These are phyloP conservation scores for Malania oleifera DNA, from an alignment of 164 flowering plant species.

Conservation along the genomic window DNA sequence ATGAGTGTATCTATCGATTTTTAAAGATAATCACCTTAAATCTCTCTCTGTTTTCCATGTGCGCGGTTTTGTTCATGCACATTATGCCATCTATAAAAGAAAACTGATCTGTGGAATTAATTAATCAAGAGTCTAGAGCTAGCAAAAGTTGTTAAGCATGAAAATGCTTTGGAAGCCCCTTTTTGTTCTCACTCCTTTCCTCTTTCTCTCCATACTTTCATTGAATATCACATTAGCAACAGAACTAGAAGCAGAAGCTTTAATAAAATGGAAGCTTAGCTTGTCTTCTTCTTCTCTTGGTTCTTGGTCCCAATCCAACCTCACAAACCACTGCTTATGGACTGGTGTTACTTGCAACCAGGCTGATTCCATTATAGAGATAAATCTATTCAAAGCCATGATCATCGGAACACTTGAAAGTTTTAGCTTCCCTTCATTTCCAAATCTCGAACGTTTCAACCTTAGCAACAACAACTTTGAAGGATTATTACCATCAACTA, in stretches of 20 bases:
- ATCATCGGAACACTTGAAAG: slow-evolving; percentile 31
- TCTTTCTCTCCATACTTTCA: slow-evolving; percentile 21
- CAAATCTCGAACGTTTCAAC: slow-evolving; percentile 33
- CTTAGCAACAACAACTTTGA: slow-evolving; percentile 29
- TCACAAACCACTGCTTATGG: slow-evolving; percentile 47
- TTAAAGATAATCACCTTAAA: too few species aligned
- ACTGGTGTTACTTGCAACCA: slow-evolving; percentile 35
- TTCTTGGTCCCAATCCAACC: slow-evolving; percentile 44
- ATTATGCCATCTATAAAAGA: too few species aligned
- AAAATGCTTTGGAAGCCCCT: not conserved
- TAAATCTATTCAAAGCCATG: slow-evolving; percentile 24
- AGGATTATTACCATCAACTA: slow-evolving; percentile 42
- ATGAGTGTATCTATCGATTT: too few species aligned
- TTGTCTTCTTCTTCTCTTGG: slow-evolving; percentile 22
- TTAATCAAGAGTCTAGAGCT: too few species aligned
- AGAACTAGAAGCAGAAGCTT: slow-evolving; percentile 35
- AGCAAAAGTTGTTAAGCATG: too few species aligned
- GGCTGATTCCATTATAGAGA: slow-evolving; percentile 20
- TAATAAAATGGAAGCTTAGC: slow-evolving; percentile 42
- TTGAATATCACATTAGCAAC: slow-evolving; percentile 20
- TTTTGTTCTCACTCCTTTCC: slow-evolving; percentile 13
- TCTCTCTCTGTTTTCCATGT: too few species aligned
- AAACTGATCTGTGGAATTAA: too few species aligned
- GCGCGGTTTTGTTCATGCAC: too few species aligned
- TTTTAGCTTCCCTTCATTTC: slow-evolving; percentile 36